These are phyloP conservation scores for Fusarium hostae DNA, from an alignment of 2,329 filamentous ascomycete species.

Conservation along the genomic window DNA sequence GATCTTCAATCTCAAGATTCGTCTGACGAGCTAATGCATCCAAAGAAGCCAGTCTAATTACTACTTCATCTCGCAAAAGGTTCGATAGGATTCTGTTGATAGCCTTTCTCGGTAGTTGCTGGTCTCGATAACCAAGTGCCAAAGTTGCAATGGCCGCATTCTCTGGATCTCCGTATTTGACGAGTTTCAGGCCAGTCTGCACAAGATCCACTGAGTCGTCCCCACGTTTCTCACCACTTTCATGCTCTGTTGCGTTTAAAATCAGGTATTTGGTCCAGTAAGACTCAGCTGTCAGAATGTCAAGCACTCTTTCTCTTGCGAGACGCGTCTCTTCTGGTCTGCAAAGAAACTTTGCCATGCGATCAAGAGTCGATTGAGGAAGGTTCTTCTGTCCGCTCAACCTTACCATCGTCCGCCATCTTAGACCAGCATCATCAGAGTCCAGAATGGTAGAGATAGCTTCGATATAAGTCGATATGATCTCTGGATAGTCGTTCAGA, in stretches of 20 bases:
- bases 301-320: neutral
- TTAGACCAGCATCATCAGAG: neutral
- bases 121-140: neutral
- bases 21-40: neutral
- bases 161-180: neutral
- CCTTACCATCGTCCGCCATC: neutral
- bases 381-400: neutral
- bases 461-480: neutral
- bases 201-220: rapidly evolving
- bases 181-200: neutral
- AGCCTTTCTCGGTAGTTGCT: neutral
- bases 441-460: neutral
- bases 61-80: neutral
- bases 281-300: neutral
- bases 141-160: neutral
- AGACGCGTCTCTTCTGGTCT: neutral
- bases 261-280: neutral
- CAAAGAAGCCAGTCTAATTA: neutral
- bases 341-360: neutral
- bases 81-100: neutral
- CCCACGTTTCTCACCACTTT: neutral
- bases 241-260: neutral
- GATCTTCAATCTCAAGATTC: neutral
- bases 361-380: neutral
- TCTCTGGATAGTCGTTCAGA: neutral